These are phyloP conservation scores for Cercospora sp. DNA, from an alignment of 2,329 filamentous ascomycete species.

Conservation along the genomic window DNA sequence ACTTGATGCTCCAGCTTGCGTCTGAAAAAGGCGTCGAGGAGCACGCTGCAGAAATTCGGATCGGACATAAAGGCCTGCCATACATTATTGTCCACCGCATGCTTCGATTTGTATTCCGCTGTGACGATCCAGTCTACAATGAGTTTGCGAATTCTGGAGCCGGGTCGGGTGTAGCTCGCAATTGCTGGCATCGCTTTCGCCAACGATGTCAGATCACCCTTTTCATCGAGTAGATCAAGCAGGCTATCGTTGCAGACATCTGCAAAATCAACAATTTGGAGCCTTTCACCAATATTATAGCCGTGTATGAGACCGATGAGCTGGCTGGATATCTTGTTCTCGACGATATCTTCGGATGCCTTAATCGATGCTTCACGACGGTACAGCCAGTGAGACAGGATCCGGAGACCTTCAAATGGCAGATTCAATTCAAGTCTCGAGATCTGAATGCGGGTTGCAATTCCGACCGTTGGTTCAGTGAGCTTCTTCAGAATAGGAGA, in stretches of 20 bases:
- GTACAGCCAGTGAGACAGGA: not conserved
- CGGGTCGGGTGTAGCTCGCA: not conserved
- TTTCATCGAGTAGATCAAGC: not conserved
- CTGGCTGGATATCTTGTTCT: not conserved
- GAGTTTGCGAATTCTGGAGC: not conserved
- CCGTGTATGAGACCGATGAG: not conserved
- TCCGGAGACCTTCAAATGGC: not conserved
- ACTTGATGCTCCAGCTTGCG: slow-evolving; percentile 7
- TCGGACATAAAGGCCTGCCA: not conserved
- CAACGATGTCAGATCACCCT: not conserved
- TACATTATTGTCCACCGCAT: not conserved
- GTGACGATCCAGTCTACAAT: not conserved
- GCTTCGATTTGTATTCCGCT: not conserved
- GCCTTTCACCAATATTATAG: not conserved
- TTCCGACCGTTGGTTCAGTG: not conserved
- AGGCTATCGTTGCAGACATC: not conserved
- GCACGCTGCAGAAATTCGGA: not conserved
- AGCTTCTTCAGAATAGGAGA: not conserved
- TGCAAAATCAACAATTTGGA: not conserved
- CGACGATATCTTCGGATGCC: not conserved
- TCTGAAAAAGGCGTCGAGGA: slow-evolving; percentile 1
- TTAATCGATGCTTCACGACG: not conserved
- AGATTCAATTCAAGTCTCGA: not conserved
- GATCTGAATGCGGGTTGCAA: not conserved
- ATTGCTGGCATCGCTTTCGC: not conserved